Base-by-base conservation (phyloP, 2,329 filamentous ascomycete genomes). In the Dendrostoma leiphaemia region DNA sequence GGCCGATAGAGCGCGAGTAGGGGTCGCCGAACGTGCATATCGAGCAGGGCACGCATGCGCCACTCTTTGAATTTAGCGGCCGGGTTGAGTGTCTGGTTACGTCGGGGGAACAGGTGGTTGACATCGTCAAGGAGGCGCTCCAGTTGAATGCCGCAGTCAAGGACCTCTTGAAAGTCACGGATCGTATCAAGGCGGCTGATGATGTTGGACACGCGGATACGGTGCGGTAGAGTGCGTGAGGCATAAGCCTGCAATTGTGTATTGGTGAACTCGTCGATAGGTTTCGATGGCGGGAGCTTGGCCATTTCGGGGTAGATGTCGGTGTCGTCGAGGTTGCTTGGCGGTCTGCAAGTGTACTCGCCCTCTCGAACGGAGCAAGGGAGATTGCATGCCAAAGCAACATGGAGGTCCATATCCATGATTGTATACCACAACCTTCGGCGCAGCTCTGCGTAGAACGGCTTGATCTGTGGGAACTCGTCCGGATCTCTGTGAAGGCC, bases 351-450 rank as follows among this genome's bases (percentile, higher is more conserved):
- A 0, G 78, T 79, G 55, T 76, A 82, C 63, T 83, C 79, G 9
- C 75, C 78, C 6, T 80, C 76, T 2, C 78, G 73, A 6, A 82
- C 71, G 13, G 78, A 68, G 38, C 72, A 77, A 0, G 80, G 80
- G 49, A 83, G 65, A 59, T 76, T 79, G 62, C 75, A 76, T 21
- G 76, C 73, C 45, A 82, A 72, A 1, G 80, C 80, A 38, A 80
- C 71, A 59, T 82, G 78, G 32, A 82, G 66, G 59, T 83, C 80
- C 66, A 83, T 76, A 58, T 83, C 80, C 34, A 82, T 67, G 37
- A 83, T 76, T 3, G 79, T 80, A 48, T 74, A 81, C 80, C 80
- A 83, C 23, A 83, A 63, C 55, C 77, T 73, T n/a, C 80, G 72
- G 31, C 80, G 69, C 57, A 77, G 71, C 64, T 83, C 80, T n/a